Evolutionary conservation across 257 asterid genomes (phyloP).

Genomic region (Haberlea rhodopensis): DNA sequence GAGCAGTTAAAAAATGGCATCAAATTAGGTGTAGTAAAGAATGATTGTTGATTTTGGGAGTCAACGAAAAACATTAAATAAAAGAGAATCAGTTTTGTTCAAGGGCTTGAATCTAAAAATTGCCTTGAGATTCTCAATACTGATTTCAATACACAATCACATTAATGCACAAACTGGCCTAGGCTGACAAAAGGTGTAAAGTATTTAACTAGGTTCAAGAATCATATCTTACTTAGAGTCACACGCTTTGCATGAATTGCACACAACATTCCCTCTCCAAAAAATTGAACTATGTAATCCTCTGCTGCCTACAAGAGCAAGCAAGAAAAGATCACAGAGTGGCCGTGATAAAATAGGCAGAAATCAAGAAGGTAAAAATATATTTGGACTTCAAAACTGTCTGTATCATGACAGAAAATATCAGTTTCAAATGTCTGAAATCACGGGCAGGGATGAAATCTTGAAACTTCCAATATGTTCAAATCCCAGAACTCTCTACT

Average conservation of each 20-base stretch:
- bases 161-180: constrained; percentile 13
- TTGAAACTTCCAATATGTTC: background rate
- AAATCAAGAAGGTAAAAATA: constrained; percentile 3
- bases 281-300: constrained; percentile 62
- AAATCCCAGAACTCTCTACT: background rate
- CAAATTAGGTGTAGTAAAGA: constrained; percentile 24
- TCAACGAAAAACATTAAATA: background rate
- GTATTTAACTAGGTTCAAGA: background rate
- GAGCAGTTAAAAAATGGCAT: constrained; percentile 21
- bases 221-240: constrained; percentile 82
- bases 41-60: background rate
- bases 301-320: constrained; percentile 68
- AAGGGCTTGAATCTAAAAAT: background rate
- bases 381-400: background rate
- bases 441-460: too few species aligned
- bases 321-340: too few species aligned
- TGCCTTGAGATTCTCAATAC: background rate
- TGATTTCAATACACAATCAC: constrained; percentile 15
- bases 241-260: constrained; percentile 96
- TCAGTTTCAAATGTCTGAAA: background rate
- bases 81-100: background rate
- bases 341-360: constrained; percentile 1
- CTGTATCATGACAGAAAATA: background rate
- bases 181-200: too few species aligned
- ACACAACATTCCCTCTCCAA: constrained; percentile 84